Percentiles rank a stretch among this genome's conserved stretches.
Evolutionary conservation across 257 asterid species (phyloP).

Genomic region (Osmanthus fragrans): DNA sequence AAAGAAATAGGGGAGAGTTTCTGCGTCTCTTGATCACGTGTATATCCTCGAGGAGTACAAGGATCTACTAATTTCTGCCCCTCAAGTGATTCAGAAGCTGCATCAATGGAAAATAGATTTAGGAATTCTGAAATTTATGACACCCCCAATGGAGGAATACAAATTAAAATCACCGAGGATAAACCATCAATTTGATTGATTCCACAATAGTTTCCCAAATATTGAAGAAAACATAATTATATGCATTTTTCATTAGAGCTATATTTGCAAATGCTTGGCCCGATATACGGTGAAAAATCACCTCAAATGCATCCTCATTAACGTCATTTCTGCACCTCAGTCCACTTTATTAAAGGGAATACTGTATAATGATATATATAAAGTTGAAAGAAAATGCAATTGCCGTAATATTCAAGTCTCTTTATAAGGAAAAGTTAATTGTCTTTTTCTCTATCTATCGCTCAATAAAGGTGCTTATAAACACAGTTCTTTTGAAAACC

Average conservation of each 20-base stretch:
- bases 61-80: conserved; percentile 66
- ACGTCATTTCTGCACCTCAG: not conserved
- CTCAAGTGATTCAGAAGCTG: conserved; percentile 56
- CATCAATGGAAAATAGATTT: conserved; percentile 27
- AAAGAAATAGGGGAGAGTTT: conserved; percentile 48
- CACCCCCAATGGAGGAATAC: not conserved
- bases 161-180: not conserved
- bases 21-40: conserved; percentile 38
- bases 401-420: conserved; percentile 2
- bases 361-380: not conserved
- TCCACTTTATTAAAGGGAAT: not conserved
- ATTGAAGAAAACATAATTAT: not conserved
- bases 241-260: not conserved
- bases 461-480: not conserved
- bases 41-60: conserved; percentile 89
- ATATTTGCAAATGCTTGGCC: not conserved
- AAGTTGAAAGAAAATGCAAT: not conserved
- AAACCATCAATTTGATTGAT: not conserved
- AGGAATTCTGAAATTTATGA: conserved; percentile 1
- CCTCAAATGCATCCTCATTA: not conserved
- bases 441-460: not conserved
- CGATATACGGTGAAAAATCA: not conserved
- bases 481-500: not conserved
- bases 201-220: not conserved
- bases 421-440: not conserved